Evolutionary conservation across 2,329 filamentous ascomycete species (phyloP), one percentile per base, ranked within the genome.

Genomic region (Ascochyta fabae): DNA sequence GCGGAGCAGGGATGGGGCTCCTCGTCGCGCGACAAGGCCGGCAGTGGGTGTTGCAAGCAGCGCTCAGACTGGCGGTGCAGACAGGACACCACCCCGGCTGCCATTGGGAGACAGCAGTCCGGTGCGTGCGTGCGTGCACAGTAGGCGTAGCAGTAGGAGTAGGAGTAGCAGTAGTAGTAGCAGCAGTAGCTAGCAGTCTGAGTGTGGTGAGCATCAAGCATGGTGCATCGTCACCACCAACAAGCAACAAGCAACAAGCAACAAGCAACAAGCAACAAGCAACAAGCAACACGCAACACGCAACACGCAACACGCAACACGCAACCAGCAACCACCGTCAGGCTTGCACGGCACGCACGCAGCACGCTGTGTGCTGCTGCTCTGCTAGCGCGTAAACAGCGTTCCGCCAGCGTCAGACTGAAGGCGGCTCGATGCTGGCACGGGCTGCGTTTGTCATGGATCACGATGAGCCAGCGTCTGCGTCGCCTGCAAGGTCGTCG

Each of bases 291-390:
- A 29, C 3, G 8, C 27, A 29, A 12, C 36, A 24, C 40, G 45
- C 39, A 29, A 12, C 24, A 31, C 24, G n/a, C 41, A 27, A 10
- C 27, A 29, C 3, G 8, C 27, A 29, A 10, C 27, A 10, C 12
- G 27, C 40, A 38, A 29, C 36, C 29, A 38, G 40, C 23, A 34
- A 15, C 34, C 42, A 27, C 43, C 29, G 31, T 42, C 53, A 36
- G 41, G 51, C 51, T 46, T 46, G 43, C 39, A 46, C 53, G 53
- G 53, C 53, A 50, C 46, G 23, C 47, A 19, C 38, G 40, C 41
- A 19, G 19, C 19, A 19, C 19, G 19, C 52, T 49, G 52, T 31
- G 27, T 29, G 27, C 27, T 29, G 43, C 51, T 53, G 31, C 35
- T 38, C 36, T 39, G 36, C 36, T 39, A 39, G 36, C 36, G 36